These are phyloP conservation scores for Lavandula angustifolia DNA, from an alignment of 257 asterid species.

Conservation along the genomic window DNA sequence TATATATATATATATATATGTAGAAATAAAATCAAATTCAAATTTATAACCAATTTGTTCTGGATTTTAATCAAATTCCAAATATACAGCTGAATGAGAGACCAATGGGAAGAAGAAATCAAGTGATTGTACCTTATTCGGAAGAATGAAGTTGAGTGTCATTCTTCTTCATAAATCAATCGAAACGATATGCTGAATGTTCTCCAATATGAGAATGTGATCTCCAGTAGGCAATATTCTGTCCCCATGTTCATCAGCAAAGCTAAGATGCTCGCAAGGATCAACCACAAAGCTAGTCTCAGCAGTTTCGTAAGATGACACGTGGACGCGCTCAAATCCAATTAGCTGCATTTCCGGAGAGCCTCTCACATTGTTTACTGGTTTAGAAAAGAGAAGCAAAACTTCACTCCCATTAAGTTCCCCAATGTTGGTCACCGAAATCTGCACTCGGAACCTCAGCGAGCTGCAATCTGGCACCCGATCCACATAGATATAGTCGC, in stretches of 20 bases:
- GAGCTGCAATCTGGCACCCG: conserved; percentile 53
- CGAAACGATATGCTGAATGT: conserved; percentile 53
- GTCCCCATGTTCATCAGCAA: conserved; percentile 65
- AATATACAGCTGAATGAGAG: not conserved
- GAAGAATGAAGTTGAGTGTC: not conserved
- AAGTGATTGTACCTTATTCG: too few species aligned
- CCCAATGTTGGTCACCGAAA: conserved; percentile 69
- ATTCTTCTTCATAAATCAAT: conserved; percentile 38
- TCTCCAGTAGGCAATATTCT: conserved; percentile 70
- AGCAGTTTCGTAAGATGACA: conserved; percentile 25
- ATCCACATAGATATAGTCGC: conserved; percentile 48
- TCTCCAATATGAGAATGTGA: conserved; percentile 55
- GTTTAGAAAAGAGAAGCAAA: conserved; percentile 61
- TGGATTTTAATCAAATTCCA: not conserved
- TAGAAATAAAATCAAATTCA: not conserved
- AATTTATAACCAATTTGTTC: not conserved
- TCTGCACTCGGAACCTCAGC: conserved; percentile 50
- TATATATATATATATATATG: too few species aligned
- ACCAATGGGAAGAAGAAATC: too few species aligned
- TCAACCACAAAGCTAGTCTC: conserved; percentile 54
- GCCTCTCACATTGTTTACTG: conserved; percentile 35
- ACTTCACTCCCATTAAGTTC: conserved; percentile 63
- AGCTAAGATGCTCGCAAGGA: conserved; percentile 84
- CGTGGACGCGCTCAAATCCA: conserved; percentile 69
- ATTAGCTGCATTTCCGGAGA: conserved; percentile 65